These are phyloP conservation scores for Alopecurus myosuroides DNA, from an alignment of 176 grass and related monocot species.

Conservation along the genomic window DNA sequence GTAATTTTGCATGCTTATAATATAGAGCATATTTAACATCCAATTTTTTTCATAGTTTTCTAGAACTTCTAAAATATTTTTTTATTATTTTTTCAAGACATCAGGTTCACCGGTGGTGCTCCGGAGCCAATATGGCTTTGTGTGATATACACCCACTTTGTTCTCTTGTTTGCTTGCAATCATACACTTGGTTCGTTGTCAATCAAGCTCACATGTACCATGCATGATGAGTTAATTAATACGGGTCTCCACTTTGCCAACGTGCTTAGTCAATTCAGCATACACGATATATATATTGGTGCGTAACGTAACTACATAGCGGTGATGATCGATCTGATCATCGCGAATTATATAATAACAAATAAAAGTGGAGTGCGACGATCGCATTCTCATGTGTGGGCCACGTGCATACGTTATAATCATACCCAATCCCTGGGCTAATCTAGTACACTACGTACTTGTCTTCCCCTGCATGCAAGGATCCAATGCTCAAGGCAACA, in stretches of 20 bases:
- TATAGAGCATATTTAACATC: too few species aligned
- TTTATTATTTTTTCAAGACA: too few species aligned
- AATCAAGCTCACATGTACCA: conserved; percentile 14
- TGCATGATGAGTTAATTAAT: neutral
- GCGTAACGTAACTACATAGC: neutral
- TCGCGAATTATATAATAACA: neutral
- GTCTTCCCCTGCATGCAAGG: conserved; percentile 15
- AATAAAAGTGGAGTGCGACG: neutral
- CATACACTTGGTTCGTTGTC: neutral
- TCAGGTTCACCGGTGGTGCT: too few species aligned
- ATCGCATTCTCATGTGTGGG: conserved; percentile 20
- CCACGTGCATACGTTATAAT: conserved; percentile 13
- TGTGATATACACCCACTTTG: too few species aligned
- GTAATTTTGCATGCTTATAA: too few species aligned
- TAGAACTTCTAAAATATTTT: too few species aligned
- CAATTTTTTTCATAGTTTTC: too few species aligned
- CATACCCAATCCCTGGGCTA: neutral
- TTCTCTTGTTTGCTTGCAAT: neutral
- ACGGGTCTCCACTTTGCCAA: conserved; percentile 7
- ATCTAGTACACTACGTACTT: neutral
- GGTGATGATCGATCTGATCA: neutral
- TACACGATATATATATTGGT: neutral
- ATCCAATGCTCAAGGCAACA: conserved; percentile 15
- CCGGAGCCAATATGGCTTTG: too few species aligned
- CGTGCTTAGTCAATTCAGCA: neutral